Base-by-base conservation (phyloP, 208 protist genomes). In the Leishmania tropica region DNA sequence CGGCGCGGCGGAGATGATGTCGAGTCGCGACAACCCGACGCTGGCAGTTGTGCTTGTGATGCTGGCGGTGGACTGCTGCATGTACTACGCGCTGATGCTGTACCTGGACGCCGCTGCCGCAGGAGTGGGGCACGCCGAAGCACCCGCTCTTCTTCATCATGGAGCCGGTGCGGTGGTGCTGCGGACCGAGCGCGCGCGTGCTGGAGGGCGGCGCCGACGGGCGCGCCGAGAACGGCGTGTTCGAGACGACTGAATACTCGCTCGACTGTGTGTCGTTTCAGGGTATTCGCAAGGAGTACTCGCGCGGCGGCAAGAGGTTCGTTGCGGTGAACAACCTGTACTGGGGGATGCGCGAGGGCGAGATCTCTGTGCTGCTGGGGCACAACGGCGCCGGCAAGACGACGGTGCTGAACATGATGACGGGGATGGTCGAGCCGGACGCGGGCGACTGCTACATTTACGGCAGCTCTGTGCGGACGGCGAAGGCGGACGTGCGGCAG, bases 371-470 rank as follows among this genome's bases (percentile, higher is more conserved):
- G 45, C 75, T 97, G 24, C 87, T 97, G 60, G 94, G 93, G 19
- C 92, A 93, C 86, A 97, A 97, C 84, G 93, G 94, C 76, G 93
- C 92, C 3, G 95, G 93, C 72, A 98, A 98, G 84, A 92, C 95
- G 48, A 98, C 95, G 11, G 56, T 88, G 74, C 88, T 95, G 67
- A 92, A 90, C 83, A 90, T 95, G 84, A 86, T 97, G 85, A 95
- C 92, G 56, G 92, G 92, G 7, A 93, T 95, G 89, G 70, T 89
- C 42, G 82, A 85, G 67, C 71, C 90, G 24, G 85, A 92, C 81
- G 81, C 75, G 62, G 92, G 92, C 10, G 91, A 97, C 85, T 93
- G 90, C 83, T 85, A 88, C 82, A 77, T 96, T 45, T 92, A 94
- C 80, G 90, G 91, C 56, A 72, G 88, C 78, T 93, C 87, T n/a